Base-by-base conservation (phyloP, 352 stramenopile species). In the Globisporangium spinosum region DNA sequence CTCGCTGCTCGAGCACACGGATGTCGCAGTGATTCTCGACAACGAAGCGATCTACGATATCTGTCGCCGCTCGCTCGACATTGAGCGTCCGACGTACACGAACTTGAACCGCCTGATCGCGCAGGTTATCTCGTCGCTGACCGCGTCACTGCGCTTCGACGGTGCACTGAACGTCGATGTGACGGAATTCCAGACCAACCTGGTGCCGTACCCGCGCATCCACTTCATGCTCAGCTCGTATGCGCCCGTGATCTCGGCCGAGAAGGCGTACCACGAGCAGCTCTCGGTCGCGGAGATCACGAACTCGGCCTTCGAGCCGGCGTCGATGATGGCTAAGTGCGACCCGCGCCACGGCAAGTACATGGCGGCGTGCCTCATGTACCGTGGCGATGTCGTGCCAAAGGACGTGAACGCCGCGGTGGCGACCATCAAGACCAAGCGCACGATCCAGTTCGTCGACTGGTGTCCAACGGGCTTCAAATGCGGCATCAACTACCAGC, bases 221-320 rank as follows among this genome's bases (percentile, higher is more conserved):
- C 97, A 99, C 86, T 99, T 99, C 80, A 98, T 99, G 95, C 87
- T 99, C 32, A 98, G 89, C 56, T 98, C 96, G 54, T 99, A 99
- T 76, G 97, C 98, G 45, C 98, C 98, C 7, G 91, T 99, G 56
- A 99, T 99, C 71, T 98, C 94, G 53, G 91, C 93, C 12, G 96
- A 99, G 78, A 99, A 99, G 83, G 96, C 95, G 27, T 98, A 98
- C 83, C 83, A 99, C 82, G 96, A 99, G 79, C 88, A 98, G 67
- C 81, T 99, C 4, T 98, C 95, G 13, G 97, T 99, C 29, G 91
- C 96, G 0, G 97, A 99, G 79, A 99, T 99, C 78, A 99, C 97
- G 62, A 99, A 98, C 90, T 95, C 87, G 15, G 95, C 97, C 17
- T 99, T 99, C 76, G 97, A 99, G 77, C 97, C 97, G 6, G 82